Conservation (phyloP, 116 monocot genomes). For the Zostera marina region DNA sequence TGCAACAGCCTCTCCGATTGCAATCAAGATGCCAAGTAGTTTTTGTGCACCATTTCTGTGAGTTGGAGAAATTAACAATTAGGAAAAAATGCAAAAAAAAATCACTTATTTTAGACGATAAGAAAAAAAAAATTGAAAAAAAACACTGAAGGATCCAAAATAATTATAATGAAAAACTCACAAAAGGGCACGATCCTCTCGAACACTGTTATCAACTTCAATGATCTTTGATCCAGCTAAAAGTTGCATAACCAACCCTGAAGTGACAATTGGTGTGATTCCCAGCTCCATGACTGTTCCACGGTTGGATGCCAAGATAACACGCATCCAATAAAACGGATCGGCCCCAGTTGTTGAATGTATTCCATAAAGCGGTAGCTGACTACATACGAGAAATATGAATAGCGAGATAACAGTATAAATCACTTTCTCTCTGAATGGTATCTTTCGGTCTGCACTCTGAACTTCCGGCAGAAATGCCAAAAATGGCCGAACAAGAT, state of each 20-base stretch:
- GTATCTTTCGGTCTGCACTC: constrained; percentile 31
- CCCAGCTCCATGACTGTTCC: constrained; percentile 48
- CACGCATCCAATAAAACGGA: constrained; percentile 58
- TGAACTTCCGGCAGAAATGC: constrained; percentile 41
- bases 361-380: constrained; percentile 46
- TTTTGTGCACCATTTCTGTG: constrained; percentile 62
- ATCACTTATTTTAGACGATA: background rate
- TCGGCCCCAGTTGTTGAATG: constrained; percentile 49
- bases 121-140: background rate
- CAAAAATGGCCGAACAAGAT: constrained; percentile 41
- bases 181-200: constrained; percentile 50
- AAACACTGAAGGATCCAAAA: background rate
- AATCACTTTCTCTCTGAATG: constrained; percentile 45
- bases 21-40: constrained; percentile 50
- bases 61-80: background rate
- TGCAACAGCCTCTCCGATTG: constrained; percentile 47
- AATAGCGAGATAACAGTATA: constrained; percentile 42
- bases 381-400: constrained; percentile 45
- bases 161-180: constrained; percentile 14
- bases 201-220: constrained; percentile 45
- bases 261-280: constrained; percentile 47
- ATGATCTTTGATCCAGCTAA: constrained; percentile 50
- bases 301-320: constrained; percentile 43
- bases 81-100: background rate
- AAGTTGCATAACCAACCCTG: constrained; percentile 43